A percentile compares a stretch with the other conserved stretches of the same genome.
Conservation (phyloP, 257 asterid genomes). For the Solanum virginianum region DNA sequence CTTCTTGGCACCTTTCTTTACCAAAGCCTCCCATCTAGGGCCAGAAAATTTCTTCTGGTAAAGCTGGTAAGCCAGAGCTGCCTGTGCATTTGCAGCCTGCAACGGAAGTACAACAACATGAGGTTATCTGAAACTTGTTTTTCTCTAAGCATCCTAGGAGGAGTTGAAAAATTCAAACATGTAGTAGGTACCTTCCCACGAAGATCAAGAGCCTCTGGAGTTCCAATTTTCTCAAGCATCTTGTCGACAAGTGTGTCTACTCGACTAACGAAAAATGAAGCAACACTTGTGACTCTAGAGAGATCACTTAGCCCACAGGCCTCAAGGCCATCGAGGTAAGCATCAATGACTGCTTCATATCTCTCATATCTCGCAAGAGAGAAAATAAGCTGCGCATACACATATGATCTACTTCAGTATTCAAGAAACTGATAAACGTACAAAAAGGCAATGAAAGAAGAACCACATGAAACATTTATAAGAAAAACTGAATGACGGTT, state of each 20-base stretch:
- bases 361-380: slow-evolving; percentile 93
- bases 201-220: slow-evolving; percentile 88
- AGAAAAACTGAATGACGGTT: background rate
- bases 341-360: slow-evolving; percentile 97
- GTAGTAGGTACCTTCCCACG: slow-evolving; percentile 75
- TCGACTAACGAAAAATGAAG: slow-evolving; percentile 96
- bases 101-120: background rate
- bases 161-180: background rate
- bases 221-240: slow-evolving; percentile 92
- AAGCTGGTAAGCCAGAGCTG: slow-evolving; percentile 82
- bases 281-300: slow-evolving; percentile 91
- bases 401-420: slow-evolving; percentile 12
- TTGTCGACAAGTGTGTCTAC: slow-evolving; percentile 94
- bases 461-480: background rate
- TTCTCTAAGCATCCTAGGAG: background rate
- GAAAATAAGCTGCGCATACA: slow-evolving; percentile 72
- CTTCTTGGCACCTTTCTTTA: slow-evolving; percentile 97
- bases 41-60: slow-evolving; percentile 97
- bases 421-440: background rate
- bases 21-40: slow-evolving; percentile 98
- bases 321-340: slow-evolving; percentile 98
- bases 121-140: background rate
- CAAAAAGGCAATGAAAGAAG: background rate
- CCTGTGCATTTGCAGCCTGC: slow-evolving; percentile 99
- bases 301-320: slow-evolving; percentile 93